Base-by-base conservation (phyloP, 108 stramenopile genomes). In the Cyclotella cryptica region DNA sequence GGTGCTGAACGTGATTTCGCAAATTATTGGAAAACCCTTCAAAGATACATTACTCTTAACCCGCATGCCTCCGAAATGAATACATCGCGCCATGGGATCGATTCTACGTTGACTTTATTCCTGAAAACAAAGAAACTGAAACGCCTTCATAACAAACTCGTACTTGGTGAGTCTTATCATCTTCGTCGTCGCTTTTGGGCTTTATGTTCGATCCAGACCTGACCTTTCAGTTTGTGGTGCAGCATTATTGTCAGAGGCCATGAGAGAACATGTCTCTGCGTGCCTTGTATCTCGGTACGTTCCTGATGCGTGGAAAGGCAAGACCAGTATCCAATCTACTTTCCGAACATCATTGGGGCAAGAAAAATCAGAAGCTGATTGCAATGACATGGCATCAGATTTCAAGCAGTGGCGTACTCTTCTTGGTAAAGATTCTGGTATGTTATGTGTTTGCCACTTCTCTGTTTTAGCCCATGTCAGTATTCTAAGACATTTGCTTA, bases 11-110 rank as follows among this genome's bases (percentile, higher is more conserved):
- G 82, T 26, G 67, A 81, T 14, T 93, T 93, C 69, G 77, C 84
- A n/a, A 52, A 86, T n/a, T 93, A 93, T 75, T 93, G 90, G 92
- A 86, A 87, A 63, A 77, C 88, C 14, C 66, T 93, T 26, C 71
- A 72, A 17, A 66, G 53, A 49, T 77, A 47, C 40, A 47, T 85
- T 40, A 52, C 84, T 30, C 11, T 60, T 5, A 46, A 51, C 43
- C 41, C 60, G 12, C 62, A 57, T 27, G 28, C 52, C 11, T 19
- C 27, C 12, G 17, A 19, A 3, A 26, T 79, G 55, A 66, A 66
- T 27, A 80, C 69, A 15, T 71, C 74, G 26, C 67, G 71, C 9
- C 26, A 71, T 43, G 82, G 71, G 24, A 60, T 79, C 69, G 74
- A 86, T 39, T 66, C 53, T 19, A 82, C 75, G 13, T 71, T 93